phyloP scores from a whole-genome alignment of 495 filamentous ascomycete genomes.

The Penicillium riverlandense region DNA sequence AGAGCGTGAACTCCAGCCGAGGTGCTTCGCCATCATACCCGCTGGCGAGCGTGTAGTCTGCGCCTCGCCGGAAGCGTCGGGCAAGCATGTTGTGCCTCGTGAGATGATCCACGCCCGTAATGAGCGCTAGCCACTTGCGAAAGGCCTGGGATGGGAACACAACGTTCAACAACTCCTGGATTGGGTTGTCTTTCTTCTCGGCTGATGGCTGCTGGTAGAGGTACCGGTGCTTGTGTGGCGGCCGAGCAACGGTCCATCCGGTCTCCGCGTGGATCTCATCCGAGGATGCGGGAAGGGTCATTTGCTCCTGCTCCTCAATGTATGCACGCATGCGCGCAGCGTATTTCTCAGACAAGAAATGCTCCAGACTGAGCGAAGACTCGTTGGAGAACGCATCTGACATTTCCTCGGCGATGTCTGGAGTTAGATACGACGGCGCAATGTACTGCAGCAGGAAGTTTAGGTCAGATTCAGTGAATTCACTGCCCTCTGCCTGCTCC shows the following conservation, averaged over 20 bases:
- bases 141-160: constrained; percentile 84
- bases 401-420: constrained; percentile 81
- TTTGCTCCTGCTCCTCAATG: constrained; percentile 56
- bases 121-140: constrained; percentile 76
- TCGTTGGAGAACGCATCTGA: constrained; percentile 70
- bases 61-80: constrained; percentile 75
- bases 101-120: constrained; percentile 60
- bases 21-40: constrained; percentile 68
- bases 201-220: constrained; percentile 59
- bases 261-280: constrained; percentile 51
- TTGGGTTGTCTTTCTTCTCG: constrained; percentile 41
- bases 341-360: constrained; percentile 73
- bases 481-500: constrained; percentile 33
- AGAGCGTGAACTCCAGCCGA: constrained; percentile 78
- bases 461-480: constrained; percentile 67
- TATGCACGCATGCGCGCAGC: constrained; percentile 58
- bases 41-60: constrained; percentile 90
- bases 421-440: constrained; percentile 84
- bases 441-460: constrained; percentile 87
- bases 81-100: constrained; percentile 63
- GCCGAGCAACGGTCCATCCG: constrained; percentile 69
- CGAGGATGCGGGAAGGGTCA: constrained; percentile 33
- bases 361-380: constrained; percentile 70
- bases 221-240: constrained; percentile 93
- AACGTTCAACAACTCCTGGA: constrained; percentile 68